A percentile compares a stretch with the other conserved stretches of the same genome.
These are phyloP conservation scores for Cladophialophora carrionii DNA, from an alignment of 2,329 filamentous ascomycete genomes.

Conservation along the genomic window DNA sequence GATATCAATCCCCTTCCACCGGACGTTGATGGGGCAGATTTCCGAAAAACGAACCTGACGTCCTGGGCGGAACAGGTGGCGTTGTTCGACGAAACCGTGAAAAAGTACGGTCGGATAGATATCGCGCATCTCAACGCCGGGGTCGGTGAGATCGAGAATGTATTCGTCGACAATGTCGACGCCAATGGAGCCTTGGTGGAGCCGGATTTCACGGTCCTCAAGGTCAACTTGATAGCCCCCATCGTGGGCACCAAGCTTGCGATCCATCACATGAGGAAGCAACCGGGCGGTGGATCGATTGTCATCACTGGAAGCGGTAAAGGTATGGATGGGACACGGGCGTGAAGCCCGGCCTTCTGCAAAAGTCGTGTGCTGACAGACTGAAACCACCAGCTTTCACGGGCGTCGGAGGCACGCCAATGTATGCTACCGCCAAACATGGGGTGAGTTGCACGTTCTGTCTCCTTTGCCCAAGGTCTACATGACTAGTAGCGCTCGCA, in stretches of 20 bases:
- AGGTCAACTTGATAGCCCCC: constrained; percentile 4
- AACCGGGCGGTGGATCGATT: neutral
- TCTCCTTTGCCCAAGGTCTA: neutral
- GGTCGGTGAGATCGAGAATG: neutral
- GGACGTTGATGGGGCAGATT: neutral
- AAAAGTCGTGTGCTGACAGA: neutral
- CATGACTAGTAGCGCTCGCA: neutral
- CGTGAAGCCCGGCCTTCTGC: too few relatives aligned
- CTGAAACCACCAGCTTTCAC: neutral
- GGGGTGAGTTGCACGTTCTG: neutral
- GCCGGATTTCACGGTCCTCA: neutral
- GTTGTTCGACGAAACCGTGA: neutral
- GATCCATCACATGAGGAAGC: constrained; percentile 3
- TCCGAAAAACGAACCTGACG: neutral
- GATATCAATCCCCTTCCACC: neutral
- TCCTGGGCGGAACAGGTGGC: neutral
- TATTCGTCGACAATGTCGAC: neutral
- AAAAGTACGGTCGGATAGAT: neutral
- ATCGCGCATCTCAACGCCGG: neutral
- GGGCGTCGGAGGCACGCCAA: neutral
- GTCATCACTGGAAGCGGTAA: neutral
- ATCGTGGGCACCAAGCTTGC: constrained; percentile 6
- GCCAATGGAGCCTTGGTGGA: constrained; percentile 1
- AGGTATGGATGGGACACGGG: neutral
- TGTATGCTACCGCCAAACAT: neutral